Conservation (phyloP, 1,284 basidiomycete genomes). For the Chiua sp. region DNA sequence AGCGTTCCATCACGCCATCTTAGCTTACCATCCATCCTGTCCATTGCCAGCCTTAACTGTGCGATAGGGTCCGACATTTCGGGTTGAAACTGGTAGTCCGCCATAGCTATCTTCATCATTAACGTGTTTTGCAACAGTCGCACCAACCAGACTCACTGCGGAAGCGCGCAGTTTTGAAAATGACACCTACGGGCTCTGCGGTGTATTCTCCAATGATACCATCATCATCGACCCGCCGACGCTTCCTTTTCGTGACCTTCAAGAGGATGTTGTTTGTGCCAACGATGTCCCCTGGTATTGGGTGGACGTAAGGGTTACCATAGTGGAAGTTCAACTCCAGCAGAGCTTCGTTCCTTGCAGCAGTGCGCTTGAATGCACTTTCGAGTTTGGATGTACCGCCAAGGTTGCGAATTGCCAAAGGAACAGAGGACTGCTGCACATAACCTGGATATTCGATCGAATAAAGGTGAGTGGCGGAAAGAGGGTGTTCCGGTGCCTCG, state of each 20-base stretch:
- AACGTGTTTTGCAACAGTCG: background rate
- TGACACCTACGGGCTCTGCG: conserved; percentile 76
- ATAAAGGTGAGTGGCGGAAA: conserved; percentile 71
- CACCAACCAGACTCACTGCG: conserved; percentile 63
- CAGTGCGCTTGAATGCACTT: conserved; percentile 69
- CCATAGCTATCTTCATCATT: background rate
- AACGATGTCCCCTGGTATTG: conserved; percentile 80
- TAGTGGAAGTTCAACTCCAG: conserved; percentile 80
- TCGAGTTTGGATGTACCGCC: conserved; percentile 76
- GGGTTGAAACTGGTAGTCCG: conserved; percentile 78
- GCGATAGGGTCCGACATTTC: conserved; percentile 71
- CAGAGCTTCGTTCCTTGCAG: conserved; percentile 60
- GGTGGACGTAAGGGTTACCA: conserved; percentile 79
- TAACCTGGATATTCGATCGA: conserved; percentile 93
- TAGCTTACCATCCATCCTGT: conserved; percentile 75
- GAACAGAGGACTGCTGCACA: conserved; percentile 67
- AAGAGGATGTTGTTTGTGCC: conserved; percentile 80
- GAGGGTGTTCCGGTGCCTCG: conserved; percentile 48
- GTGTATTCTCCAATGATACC: conserved; percentile 76
- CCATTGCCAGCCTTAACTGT: conserved; percentile 73
- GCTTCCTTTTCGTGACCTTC: conserved; percentile 75
- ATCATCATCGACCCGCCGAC: conserved; percentile 45
- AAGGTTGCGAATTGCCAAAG: conserved; percentile 65
- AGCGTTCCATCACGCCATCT: conserved; percentile 7
- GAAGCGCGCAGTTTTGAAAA: conserved; percentile 87